phyloP scores from a whole-genome alignment of 768 basidiomycete genomes.

The Mycena amicta region DNA sequence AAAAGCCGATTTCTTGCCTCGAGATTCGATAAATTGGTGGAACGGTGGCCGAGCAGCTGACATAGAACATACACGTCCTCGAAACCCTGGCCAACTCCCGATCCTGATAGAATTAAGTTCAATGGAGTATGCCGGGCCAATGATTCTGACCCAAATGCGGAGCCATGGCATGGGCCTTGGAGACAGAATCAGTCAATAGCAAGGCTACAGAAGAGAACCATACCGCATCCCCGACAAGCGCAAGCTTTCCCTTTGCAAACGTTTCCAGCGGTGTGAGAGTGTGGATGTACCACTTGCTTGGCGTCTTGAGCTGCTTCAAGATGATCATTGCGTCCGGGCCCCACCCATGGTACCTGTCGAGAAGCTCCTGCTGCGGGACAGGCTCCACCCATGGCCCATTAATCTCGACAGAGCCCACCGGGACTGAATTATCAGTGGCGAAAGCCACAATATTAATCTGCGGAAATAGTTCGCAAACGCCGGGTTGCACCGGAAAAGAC shows the following conservation, averaged over 20 bases:
- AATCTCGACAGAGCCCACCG: constrained; percentile 29
- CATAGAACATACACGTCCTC: constrained; percentile 56
- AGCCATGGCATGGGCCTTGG: constrained; percentile 63
- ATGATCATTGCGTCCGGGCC: constrained; percentile 46
- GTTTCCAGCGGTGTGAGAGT: constrained; percentile 44
- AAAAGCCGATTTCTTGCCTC: constrained; percentile 32
- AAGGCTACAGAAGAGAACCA: constrained; percentile 6
- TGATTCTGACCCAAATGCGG: constrained; percentile 51
- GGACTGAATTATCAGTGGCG: constrained; percentile 33
- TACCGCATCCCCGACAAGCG: constrained; percentile 57
- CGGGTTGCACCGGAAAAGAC: constrained; percentile 11
- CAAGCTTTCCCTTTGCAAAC: constrained; percentile 48
- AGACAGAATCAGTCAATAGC: constrained; percentile 3
- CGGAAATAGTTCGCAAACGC: not conserved
- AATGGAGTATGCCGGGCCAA: no score
- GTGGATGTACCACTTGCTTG: constrained; percentile 58
- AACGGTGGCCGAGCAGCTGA: constrained; percentile 46
- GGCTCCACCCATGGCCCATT: constrained; percentile 45
- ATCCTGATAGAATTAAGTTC: no score
- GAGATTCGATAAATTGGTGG: constrained; percentile 41
- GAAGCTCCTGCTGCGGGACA: constrained; percentile 44
- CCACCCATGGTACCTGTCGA: constrained; percentile 46
- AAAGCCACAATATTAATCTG: constrained; percentile 54
- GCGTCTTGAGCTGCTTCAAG: constrained; percentile 43
- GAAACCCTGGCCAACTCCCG: constrained; percentile 61